A percentile compares a stretch with the other conserved stretches of the same genome.
phyloP scores from a whole-genome alignment of 1,139 yeast species.

The Blastobotrys raffinosifermentans region DNA sequence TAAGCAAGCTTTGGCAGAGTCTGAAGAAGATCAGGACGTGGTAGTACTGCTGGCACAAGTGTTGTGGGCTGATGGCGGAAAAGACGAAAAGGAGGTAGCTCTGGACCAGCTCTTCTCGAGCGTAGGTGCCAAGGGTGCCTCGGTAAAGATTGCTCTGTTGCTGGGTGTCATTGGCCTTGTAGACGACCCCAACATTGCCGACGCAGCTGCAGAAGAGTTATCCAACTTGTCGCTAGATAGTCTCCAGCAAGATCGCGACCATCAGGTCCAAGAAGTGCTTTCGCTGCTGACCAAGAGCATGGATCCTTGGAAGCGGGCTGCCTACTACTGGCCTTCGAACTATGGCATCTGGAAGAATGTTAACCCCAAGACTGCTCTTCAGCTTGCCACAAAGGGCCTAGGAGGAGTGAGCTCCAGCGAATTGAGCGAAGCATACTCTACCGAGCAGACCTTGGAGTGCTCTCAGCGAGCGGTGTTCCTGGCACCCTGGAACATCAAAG shows the following conservation, averaged over 20 bases:
- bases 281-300: slow-evolving; percentile 32
- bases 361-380: slow-evolving; percentile 48
- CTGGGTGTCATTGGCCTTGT: slow-evolving; percentile 76
- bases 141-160: slow-evolving; percentile 59
- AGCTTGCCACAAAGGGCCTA: slow-evolving; percentile 38
- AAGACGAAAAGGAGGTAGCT: slow-evolving; percentile 66
- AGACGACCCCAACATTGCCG: slow-evolving; percentile 50
- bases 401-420: slow-evolving; percentile 43
- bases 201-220: slow-evolving; percentile 64
- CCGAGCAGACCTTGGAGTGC: slow-evolving; percentile 12
- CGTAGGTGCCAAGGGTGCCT: slow-evolving; percentile 54
- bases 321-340: slow-evolving; percentile 69
- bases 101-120: slow-evolving; percentile 44
- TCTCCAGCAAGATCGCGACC: slow-evolving; percentile 44
- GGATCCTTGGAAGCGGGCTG: slow-evolving; percentile 60
- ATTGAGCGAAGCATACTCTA: slow-evolving; percentile 45
- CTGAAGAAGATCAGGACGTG: slow-evolving; percentile 54
- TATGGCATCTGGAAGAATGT: slow-evolving; percentile 62
- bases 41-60: slow-evolving; percentile 73
- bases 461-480: slow-evolving; percentile 23
- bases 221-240: slow-evolving; percentile 44
- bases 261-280: slow-evolving; percentile 44
- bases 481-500: slow-evolving; percentile 20
- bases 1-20: slow-evolving; percentile 50
- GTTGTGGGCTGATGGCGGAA: slow-evolving; percentile 63